Evolutionary conservation across 441 rosid species (phyloP), one percentile per base, ranked within the genome.

Genomic region (Eruca vesicaria): DNA sequence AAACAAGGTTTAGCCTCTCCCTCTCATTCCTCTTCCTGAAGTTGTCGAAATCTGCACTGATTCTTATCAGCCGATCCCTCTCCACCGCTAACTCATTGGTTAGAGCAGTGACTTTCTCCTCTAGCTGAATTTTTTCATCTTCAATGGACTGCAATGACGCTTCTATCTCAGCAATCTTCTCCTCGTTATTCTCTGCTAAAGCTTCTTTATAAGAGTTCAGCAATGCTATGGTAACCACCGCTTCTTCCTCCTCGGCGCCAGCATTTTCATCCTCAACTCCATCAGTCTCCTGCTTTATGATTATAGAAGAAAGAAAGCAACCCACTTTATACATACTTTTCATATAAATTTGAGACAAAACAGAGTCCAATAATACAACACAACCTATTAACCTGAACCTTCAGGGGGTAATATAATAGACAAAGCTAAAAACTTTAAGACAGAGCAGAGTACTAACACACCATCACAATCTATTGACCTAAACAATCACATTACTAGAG

Each of bases 1-100:
- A 61, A 45, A 92, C 90, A 79, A 91, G 64, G 21, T 93, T 87
- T 67, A 89, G 88, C 67, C 99, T 91, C 28, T 92, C 98, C 76
- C 87, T 88, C 59, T 95, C 97, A 3, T 92, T 92, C 75, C 98
- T 90, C 88, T 89, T 95, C 69, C 98, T 86, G 74, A 93, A 92
- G 84, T 95, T 95, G 76, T 95, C 99, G 45, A 95, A 95, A 83
- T 95, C 99, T 0, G 96, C 99, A 81, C 97, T 86, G 31, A 95
- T 87, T 84, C 98, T 84, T 69, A 95, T 83, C 76, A 87, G 52
- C 66, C 97, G 89, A 45, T 88, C 98, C 83, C 69, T 91, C 82
- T 89, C 96, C 15, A 52, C 56, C 0, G 90, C 81, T 26, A 91
- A 65, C 41, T 91, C 99, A 63, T 83, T 88, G 33, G 89, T 79